Evolutionary conservation across 2,329 filamentous ascomycete species (phyloP).

Genomic region (Aspergillus brasiliensis): DNA sequence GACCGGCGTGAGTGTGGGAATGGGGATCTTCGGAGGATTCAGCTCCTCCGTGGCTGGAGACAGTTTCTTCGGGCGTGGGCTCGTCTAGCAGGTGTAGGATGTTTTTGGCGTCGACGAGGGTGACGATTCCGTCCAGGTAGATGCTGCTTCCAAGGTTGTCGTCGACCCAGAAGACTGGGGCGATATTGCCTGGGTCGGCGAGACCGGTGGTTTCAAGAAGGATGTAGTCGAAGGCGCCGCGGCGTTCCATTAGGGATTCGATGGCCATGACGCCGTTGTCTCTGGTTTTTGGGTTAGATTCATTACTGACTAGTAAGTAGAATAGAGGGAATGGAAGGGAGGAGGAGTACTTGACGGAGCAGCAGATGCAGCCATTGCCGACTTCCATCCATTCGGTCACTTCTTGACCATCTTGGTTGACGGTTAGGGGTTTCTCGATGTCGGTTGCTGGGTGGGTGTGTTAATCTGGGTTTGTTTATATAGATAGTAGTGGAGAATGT

Average conservation of each 20-base stretch:
- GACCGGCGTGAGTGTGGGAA: slow-evolving; percentile 52
- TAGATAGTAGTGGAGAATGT: not conserved
- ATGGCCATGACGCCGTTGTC: slow-evolving; percentile 93
- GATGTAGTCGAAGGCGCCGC: slow-evolving; percentile 95
- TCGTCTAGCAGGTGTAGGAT: slow-evolving; percentile 82
- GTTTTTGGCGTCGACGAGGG: slow-evolving; percentile 92
- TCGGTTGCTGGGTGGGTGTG: slow-evolving; percentile 68
- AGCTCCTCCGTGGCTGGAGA: slow-evolving; percentile 48
- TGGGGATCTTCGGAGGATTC: slow-evolving; percentile 52
- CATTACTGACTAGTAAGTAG: not conserved
- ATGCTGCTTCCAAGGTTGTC: slow-evolving; percentile 93
- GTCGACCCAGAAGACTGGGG: slow-evolving; percentile 96
- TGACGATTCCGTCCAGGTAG: slow-evolving; percentile 95
- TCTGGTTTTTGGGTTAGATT: slow-evolving; percentile 47
- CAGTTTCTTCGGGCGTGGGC: slow-evolving; percentile 43
- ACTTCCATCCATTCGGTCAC: slow-evolving; percentile 95
- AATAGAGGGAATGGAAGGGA: not conserved
- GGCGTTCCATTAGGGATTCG: slow-evolving; percentile 91
- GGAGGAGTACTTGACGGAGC: slow-evolving; percentile 79
- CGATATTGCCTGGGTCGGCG: slow-evolving; percentile 92
- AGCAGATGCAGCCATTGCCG: slow-evolving; percentile 96
- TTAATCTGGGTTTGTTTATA: not conserved
- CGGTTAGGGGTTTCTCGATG: slow-evolving; percentile 92
- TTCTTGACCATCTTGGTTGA: slow-evolving; percentile 79
- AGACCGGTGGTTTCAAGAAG: slow-evolving; percentile 93